Conservation (phyloP, 257 asterid genomes). For the Mitragyna speciosa region DNA sequence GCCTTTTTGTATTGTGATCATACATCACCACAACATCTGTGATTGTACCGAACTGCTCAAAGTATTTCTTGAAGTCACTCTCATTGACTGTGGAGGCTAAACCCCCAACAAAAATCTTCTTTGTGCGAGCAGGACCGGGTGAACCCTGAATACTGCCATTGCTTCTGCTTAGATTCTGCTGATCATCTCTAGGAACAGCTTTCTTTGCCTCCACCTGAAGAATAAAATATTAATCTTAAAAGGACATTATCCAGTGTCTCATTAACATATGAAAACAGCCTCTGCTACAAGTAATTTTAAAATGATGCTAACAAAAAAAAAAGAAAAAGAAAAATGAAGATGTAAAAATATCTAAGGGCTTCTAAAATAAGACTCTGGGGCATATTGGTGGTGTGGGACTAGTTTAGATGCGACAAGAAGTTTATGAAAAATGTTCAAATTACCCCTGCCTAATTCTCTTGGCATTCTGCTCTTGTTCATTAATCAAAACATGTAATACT, state of each 20-base stretch:
- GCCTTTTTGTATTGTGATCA: constrained; percentile 90
- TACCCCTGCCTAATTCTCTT: no score
- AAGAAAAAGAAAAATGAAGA: no score
- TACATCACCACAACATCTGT: constrained; percentile 92
- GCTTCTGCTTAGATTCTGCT: constrained; percentile 37
- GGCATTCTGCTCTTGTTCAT: background rate
- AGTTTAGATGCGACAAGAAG: no score
- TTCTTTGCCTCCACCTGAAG: constrained; percentile 89
- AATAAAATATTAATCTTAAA: constrained; percentile 20
- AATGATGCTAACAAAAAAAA: background rate
- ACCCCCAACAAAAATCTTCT: constrained; percentile 88
- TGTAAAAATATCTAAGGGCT: background rate
- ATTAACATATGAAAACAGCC: background rate
- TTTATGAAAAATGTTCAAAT: no score
- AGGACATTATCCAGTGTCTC: background rate
- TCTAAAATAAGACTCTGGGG: background rate
- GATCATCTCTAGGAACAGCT: constrained; percentile 90
- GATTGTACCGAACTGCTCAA: constrained; percentile 74
- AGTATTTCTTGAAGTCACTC: constrained; percentile 75
- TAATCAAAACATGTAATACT: no score
- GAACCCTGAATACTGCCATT: constrained; percentile 57
- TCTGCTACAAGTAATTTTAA: background rate
- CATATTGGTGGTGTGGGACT: no score
- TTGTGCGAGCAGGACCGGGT: constrained; percentile 72
- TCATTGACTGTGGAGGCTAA: constrained; percentile 82